Base-by-base conservation (phyloP, 169 alveolate species). In the Plasmodium billcollinsi region DNA sequence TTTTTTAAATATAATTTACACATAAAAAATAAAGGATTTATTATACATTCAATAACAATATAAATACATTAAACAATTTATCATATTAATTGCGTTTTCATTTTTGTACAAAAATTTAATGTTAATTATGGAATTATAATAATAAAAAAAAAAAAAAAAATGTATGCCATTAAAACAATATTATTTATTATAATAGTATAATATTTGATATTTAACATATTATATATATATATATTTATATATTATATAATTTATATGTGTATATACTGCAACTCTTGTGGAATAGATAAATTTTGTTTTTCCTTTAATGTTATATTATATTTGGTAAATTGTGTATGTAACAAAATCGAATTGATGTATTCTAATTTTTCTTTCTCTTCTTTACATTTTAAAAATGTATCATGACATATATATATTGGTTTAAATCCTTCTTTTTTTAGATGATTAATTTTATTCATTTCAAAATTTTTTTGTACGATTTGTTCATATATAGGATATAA, bases 401-500 rank as follows among this genome's bases (percentile, higher is more conserved):
- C 90, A 80, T 80, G 90, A 49, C 83, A 80, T 63, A 80, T 67
- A 26, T 54, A 50, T 14, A 80, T 80, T 69, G 47, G 74, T 5
- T 61, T 69, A 69, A 67, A 80, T 49, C 90, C 90, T 80, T 80
- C 90, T 24, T 33, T 80, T 56, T 61, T 67, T 15, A 80, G 24
- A 49, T 80, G 90, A 26, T 47, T 67, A 9, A 33, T 80, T 47
- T 80, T 80, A 69, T 69, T 54, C 21, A 52, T 62, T 54, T 73
- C 65, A 62, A 80, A 80, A 67, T 69, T 54, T 80, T 59, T 66
- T 70, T 80, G 73, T 21, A 20, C 24, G 43, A 20, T 47, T 69
- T 80, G 90, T 49, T 80, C 65, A 80, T 80, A 80, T 24, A 11
- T 15, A 67, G 90, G 90, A n/a, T 62, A 80, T 80, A 80, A 80